phyloP scores from a whole-genome alignment of 192 early-diverging fungal genomes.

The Coemansia guatemalensis region DNA sequence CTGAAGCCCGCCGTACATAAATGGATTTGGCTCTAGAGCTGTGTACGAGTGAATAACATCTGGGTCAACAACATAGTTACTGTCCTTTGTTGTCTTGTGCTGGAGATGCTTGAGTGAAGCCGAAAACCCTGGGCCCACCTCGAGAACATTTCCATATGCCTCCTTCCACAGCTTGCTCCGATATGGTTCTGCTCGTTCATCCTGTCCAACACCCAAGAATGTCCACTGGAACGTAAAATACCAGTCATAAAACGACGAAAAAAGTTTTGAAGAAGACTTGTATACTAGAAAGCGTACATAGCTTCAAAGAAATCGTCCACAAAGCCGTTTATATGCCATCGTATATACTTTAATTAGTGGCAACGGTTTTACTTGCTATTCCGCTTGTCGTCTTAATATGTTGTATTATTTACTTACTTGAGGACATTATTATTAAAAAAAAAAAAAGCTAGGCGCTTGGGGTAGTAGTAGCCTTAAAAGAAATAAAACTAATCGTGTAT shows the following conservation, averaged over 20 bases:
- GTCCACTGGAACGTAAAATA: constrained; percentile 25
- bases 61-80: constrained; percentile 20
- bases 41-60: constrained; percentile 29
- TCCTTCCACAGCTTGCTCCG: constrained; percentile 32
- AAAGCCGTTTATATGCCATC: too few relatives aligned
- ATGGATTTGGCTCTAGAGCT: constrained; percentile 45
- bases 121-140: constrained; percentile 41
- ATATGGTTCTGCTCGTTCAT: constrained; percentile 28
- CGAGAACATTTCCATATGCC: constrained; percentile 37
- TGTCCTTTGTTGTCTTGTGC: constrained; percentile 24
- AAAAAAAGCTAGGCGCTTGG: too few relatives aligned
- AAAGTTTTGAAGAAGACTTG: background rate
- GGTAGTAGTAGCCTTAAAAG: too few relatives aligned
- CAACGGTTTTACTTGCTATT: too few relatives aligned
- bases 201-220: constrained; percentile 20
- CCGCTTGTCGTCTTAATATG: background rate
- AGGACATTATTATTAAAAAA: too few relatives aligned
- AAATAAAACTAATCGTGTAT: too few relatives aligned
- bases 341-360: too few relatives aligned
- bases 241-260: constrained; percentile 21
- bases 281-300: background rate
- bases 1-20: constrained; percentile 36
- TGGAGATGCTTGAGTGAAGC: constrained; percentile 32
- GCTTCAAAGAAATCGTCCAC: too few relatives aligned
- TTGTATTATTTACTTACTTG: background rate